phyloP scores from a whole-genome alignment of 495 filamentous ascomycete species.

The Hypoxylon subgilvum region DNA sequence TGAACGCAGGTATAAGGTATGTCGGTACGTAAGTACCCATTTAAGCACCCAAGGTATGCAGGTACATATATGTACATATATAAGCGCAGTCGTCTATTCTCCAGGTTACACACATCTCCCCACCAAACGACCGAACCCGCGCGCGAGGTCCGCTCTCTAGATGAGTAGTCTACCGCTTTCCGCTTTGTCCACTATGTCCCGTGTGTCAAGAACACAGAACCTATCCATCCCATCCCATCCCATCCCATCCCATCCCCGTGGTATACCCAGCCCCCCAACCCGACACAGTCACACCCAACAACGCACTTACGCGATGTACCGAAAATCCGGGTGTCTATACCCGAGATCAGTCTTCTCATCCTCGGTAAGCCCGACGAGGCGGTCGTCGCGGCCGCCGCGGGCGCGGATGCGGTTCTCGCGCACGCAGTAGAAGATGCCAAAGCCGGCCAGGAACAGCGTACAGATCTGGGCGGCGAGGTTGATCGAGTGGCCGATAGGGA shows the following conservation, averaged over 20 bases:
- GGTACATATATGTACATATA: too few relatives aligned
- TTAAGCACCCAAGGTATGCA: too few relatives aligned
- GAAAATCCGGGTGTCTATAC: constrained; percentile 60
- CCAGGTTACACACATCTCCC: too few relatives aligned
- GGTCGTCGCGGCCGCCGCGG: constrained; percentile 56
- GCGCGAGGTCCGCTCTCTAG: too few relatives aligned
- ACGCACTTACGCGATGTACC: constrained; percentile 49
- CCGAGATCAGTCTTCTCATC: constrained; percentile 56
- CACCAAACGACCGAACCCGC: too few relatives aligned
- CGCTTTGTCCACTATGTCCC: too few relatives aligned
- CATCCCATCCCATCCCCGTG: too few relatives aligned
- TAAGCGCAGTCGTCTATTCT: too few relatives aligned
- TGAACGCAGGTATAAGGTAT: too few relatives aligned
- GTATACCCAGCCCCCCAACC: background rate
- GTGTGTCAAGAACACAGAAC: background rate
- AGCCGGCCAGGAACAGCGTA: constrained; percentile 48
- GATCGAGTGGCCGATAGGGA: constrained; percentile 63
- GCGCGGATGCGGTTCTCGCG: constrained; percentile 60
- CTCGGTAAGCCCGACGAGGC: constrained; percentile 58
- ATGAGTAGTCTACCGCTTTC: too few relatives aligned
- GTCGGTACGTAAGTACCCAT: too few relatives aligned
- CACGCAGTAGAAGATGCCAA: constrained; percentile 58
- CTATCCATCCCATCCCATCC: too few relatives aligned
- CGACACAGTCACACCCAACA: background rate
- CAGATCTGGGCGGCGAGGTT: constrained; percentile 59